Evolutionary conservation across 176 grass and related monocot species (phyloP).

Genomic region (Oryza rufipogon): DNA sequence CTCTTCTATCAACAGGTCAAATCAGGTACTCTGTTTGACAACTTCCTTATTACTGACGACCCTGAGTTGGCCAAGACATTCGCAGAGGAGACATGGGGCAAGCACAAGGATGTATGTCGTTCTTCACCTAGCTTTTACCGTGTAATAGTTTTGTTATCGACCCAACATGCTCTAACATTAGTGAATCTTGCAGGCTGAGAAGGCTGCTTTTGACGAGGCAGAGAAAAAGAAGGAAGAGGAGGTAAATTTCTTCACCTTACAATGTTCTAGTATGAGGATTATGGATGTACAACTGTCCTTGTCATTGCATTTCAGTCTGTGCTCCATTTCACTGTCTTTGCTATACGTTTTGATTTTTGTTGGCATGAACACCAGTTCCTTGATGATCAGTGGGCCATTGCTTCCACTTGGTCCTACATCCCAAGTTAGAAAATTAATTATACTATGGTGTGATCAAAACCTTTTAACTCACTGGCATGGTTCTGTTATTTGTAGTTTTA

Average conservation of each 20-base stretch:
- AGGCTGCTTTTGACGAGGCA: constrained; percentile 87
- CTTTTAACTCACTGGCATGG: background rate
- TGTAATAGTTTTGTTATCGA: background rate
- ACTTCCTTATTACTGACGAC: constrained; percentile 80
- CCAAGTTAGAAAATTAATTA: too few species aligned
- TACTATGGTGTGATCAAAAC: background rate
- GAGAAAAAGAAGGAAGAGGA: constrained; percentile 93
- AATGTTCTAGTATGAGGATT: background rate
- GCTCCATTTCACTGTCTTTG: background rate
- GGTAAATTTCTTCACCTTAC: constrained; percentile 48
- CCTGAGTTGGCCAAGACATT: constrained; percentile 79
- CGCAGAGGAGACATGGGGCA: constrained; percentile 84
- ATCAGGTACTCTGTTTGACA: constrained; percentile 89
- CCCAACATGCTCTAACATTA: background rate
- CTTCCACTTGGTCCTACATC: too few species aligned
- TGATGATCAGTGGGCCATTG: too few species aligned
- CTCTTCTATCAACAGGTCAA: constrained; percentile 65
- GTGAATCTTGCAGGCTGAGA: constrained; percentile 65
- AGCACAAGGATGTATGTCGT: constrained; percentile 69
- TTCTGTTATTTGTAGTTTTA: background rate
- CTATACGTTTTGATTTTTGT: background rate
- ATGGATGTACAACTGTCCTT: background rate
- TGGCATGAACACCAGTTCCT: too few species aligned
- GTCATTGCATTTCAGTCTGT: background rate
- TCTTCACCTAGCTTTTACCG: background rate